Conservation (phyloP, 208 protist species). For the Trypanosomatidae sp. region DNA sequence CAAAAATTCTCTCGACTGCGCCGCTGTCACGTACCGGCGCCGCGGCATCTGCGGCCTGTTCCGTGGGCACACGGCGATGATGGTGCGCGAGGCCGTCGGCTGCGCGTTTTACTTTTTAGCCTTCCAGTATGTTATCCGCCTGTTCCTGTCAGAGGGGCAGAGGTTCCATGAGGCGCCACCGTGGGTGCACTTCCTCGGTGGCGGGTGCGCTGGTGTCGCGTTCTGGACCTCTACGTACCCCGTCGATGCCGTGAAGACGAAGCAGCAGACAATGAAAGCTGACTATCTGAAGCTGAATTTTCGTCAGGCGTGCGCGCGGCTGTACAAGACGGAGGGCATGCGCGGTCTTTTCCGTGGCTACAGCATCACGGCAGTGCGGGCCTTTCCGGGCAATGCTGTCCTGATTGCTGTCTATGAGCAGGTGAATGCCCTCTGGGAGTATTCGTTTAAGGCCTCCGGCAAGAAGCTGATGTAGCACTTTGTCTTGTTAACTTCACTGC, state of each 20-base stretch:
- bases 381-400: constrained; percentile 91
- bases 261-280: constrained; percentile 87
- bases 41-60: constrained; percentile 81
- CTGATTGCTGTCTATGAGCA: constrained; percentile 91
- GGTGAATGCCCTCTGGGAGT: constrained; percentile 67
- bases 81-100: constrained; percentile 83
- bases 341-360: constrained; percentile 88
- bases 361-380: constrained; percentile 82
- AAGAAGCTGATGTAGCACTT: neutral
- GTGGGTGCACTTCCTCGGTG: constrained; percentile 78
- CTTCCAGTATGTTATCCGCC: constrained; percentile 79
- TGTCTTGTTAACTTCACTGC: neutral
- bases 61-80: constrained; percentile 87
- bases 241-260: constrained; percentile 90
- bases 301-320: constrained; percentile 51
- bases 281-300: constrained; percentile 82
- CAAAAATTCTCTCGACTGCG: constrained; percentile 84
- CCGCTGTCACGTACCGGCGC: constrained; percentile 50
- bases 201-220: constrained; percentile 85
- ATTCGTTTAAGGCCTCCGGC: constrained; percentile 9
- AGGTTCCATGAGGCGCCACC: constrained; percentile 75
- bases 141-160: constrained; percentile 61
- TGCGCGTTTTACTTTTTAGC: constrained; percentile 86
- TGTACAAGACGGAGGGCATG: constrained; percentile 88
- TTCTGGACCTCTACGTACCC: constrained; percentile 92